These are phyloP conservation scores for Boletus rex-veris DNA, from an alignment of 768 basidiomycete genomes.

Conservation along the genomic window DNA sequence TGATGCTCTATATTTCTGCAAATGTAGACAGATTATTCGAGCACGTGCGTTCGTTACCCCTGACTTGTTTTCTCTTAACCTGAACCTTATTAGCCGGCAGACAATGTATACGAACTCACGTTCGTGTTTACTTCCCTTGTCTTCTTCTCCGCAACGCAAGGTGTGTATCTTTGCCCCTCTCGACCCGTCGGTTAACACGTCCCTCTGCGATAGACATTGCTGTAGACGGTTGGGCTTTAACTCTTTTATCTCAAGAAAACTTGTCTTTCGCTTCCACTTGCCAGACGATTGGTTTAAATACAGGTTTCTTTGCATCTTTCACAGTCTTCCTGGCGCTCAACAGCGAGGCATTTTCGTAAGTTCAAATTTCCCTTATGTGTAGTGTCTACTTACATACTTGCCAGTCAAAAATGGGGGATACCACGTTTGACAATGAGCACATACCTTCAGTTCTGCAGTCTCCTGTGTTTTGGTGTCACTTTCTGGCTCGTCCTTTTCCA, in stretches of 20 bases:
- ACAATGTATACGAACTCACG: slow-evolving; percentile 77
- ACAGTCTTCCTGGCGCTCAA: slow-evolving; percentile 98
- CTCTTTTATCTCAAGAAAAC: slow-evolving; percentile 86
- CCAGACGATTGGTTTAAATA: slow-evolving; percentile 95
- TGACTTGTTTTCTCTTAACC: slow-evolving; percentile 1
- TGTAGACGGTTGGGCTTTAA: slow-evolving; percentile 90
- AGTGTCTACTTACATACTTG: slow-evolving; percentile 5
- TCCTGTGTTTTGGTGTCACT: slow-evolving; percentile 81
- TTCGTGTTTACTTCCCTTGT: slow-evolving; percentile 85
- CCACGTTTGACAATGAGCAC: slow-evolving; percentile 67
- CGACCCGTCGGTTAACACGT: slow-evolving; percentile 11
- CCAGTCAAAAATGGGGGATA: slow-evolving; percentile 72
- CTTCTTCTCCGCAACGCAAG: slow-evolving; percentile 95
- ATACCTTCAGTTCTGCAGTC: slow-evolving; percentile 84
- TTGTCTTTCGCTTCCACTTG: slow-evolving; percentile 97
- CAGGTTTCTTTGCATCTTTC: slow-evolving; percentile 93
- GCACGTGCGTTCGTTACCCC: slow-evolving; percentile 46
- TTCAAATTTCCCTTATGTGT: slow-evolving; percentile 5
- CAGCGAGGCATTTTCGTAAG: slow-evolving; percentile 85
- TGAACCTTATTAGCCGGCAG: slow-evolving; percentile 58
- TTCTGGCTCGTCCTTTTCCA: slow-evolving; percentile 84
- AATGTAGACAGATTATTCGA: slow-evolving; percentile 75
- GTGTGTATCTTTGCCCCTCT: slow-evolving; percentile 37
- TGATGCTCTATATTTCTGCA: slow-evolving; percentile 76
- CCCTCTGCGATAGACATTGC: slow-evolving; percentile 71